phyloP scores from a whole-genome alignment of 495 filamentous ascomycete genomes.

The Aspergillus incahuasiensis region DNA sequence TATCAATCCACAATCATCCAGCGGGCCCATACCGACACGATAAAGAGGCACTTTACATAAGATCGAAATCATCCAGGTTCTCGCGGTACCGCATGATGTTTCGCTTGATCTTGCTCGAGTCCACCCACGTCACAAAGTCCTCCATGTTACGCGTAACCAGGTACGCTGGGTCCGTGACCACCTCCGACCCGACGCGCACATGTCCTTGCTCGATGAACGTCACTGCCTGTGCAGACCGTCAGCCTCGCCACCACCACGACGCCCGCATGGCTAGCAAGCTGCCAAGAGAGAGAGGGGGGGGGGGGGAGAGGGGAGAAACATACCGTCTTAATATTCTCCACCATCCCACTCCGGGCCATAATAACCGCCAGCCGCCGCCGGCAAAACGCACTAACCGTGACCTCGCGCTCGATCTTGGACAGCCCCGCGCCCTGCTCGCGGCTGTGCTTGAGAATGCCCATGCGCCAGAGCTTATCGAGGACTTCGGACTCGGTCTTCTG shows the following conservation, averaged over 20 bases:
- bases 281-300: slow-evolving; percentile 10
- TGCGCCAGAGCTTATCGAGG: slow-evolving; percentile 82
- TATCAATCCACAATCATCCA: slow-evolving; percentile 1
- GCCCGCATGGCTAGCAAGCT: too few relatives aligned
- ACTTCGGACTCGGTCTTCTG: slow-evolving; percentile 76
- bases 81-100: slow-evolving; percentile 91
- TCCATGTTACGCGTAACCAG: slow-evolving; percentile 70
- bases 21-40: not conserved
- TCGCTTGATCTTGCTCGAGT: slow-evolving; percentile 93
- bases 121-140: slow-evolving; percentile 96
- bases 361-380: slow-evolving; percentile 76
- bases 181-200: slow-evolving; percentile 86
- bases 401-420: slow-evolving; percentile 76
- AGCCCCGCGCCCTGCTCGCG: slow-evolving; percentile 55
- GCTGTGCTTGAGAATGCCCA: slow-evolving; percentile 74
- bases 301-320: slow-evolving; percentile 17
- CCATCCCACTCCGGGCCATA: slow-evolving; percentile 85
- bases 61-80: slow-evolving; percentile 94
- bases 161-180: slow-evolving; percentile 71
- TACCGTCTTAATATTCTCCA: slow-evolving; percentile 70
- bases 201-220: slow-evolving; percentile 95
- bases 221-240: slow-evolving; percentile 44
- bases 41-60: slow-evolving; percentile 49
- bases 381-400: slow-evolving; percentile 81
- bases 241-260: too few relatives aligned